Evolutionary conservation across 75 land plant species (phyloP).

Genomic region (Picea glauca): DNA sequence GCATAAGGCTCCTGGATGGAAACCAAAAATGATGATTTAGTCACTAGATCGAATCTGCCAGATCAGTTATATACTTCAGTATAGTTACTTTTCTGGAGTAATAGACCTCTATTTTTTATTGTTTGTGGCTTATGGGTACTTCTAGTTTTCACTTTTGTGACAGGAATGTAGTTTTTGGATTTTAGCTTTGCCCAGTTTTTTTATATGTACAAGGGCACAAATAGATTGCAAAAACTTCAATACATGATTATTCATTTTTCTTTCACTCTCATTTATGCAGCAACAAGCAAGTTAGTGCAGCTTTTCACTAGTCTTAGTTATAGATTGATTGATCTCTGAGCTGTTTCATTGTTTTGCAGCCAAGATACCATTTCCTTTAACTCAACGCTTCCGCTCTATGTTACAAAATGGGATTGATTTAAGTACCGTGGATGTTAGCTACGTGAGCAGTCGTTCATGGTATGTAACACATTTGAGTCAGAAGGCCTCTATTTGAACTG

Average conservation of each 20-base stretch:
- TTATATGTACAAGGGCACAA: not conserved
- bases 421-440: slow-evolving; percentile 99
- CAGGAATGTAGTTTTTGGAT: not conserved
- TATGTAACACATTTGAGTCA: slow-evolving; percentile 13
- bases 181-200: not conserved
- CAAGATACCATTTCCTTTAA: slow-evolving; percentile 93
- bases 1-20: too few species aligned
- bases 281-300: not conserved
- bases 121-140: not conserved
- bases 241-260: not conserved
- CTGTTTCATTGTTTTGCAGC: slow-evolving; percentile 37
- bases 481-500: not conserved
- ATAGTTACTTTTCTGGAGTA: not conserved
- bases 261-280: not conserved
- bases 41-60: too few species aligned
- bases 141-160: not conserved
- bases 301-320: not conserved
- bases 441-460: slow-evolving; percentile 99
- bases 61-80: not conserved
- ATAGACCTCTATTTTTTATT: not conserved
- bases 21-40: too few species aligned
- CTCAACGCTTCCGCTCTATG: slow-evolving; percentile 92
- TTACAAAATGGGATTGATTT: slow-evolving; percentile 96
- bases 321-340: not conserved
- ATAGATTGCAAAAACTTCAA: not conserved